Base-by-base conservation (phyloP, 257 asterid genomes). In the Oldenlandia corymbosa region DNA sequence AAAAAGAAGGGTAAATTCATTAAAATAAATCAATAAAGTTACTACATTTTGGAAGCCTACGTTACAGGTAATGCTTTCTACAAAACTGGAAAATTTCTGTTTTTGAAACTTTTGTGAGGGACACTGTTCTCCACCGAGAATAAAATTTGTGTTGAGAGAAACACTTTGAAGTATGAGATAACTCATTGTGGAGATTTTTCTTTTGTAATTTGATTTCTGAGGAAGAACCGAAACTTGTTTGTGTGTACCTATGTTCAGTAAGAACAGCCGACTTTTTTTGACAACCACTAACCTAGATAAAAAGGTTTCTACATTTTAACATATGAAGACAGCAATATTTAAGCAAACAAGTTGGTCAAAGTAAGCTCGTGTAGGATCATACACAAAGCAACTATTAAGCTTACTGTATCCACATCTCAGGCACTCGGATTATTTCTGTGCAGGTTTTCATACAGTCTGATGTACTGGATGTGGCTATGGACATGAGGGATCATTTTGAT, bases 391-490 rank as follows among this genome's bases (percentile, higher is more conserved):
- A 32, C 37, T 7, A 1, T 30, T 12, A 56, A 5, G 16, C 49
- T 26, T 30, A 26, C 10, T 27, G 41, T 50, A 14, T 54, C 17
- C 58, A 36, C 32, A 23, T 21, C 36, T 58, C 9, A 50, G 59
- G 20, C 68, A 30, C 61, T 55, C 13, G 13, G 26, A 50, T 57
- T 64, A 42, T 67, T 39, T 32, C 41, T 66, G 76, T 64, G 51
- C 89, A 92, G 98, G 81, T 89, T 49, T 82, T 89, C 74, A 78
- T 87, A 64, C 96, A 92, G 71, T 92, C 98, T 31, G 97, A 92
- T 79, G 87, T 92, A 43, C 68, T 65, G 31, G 95, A 85, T 31
- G 97, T 87, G 78, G 98, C 98, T 36, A 67, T 76, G 28, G 88
- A 85, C 80, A 88, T 87, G 98, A 89, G 97, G 79, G 65, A 74